Evolutionary conservation across 2,329 filamentous ascomycete species (phyloP).

Genomic region (Fusarium compactum): DNA sequence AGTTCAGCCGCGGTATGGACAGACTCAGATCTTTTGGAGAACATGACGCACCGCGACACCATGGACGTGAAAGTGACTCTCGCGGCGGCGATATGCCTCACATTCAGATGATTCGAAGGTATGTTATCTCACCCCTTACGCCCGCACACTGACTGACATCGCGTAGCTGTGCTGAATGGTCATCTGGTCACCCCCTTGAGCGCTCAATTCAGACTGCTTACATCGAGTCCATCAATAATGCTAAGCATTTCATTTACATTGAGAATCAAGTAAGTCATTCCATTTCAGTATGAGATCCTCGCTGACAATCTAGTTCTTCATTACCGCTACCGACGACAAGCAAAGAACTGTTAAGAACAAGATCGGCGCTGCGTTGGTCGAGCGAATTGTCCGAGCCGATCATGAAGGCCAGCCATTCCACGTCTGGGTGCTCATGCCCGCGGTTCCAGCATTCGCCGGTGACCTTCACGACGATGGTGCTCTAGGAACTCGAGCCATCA

Average conservation of each 20-base stretch:
- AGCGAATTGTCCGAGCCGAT: constrained; percentile 79
- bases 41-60: constrained; percentile 36
- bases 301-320: constrained; percentile 72
- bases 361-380: constrained; percentile 82
- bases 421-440: constrained; percentile 81
- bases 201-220: constrained; percentile 93
- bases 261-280: constrained; percentile 71
- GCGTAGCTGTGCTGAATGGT: constrained; percentile 63
- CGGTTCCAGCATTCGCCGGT: constrained; percentile 85
- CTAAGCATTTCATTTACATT: constrained; percentile 81
- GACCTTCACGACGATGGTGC: constrained; percentile 79
- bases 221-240: constrained; percentile 75
- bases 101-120: constrained; percentile 67
- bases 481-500: constrained; percentile 83
- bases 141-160: constrained; percentile 4
- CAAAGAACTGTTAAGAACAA: constrained; percentile 81
- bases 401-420: constrained; percentile 75
- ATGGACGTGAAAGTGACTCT: constrained; percentile 14
- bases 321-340: constrained; percentile 78
- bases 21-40: constrained; percentile 54
- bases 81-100: constrained; percentile 45
- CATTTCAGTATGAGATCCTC: fast-evolving
- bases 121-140: not conserved
- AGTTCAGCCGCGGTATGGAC: constrained; percentile 56
- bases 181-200: constrained; percentile 63